phyloP scores from a whole-genome alignment of 306 rosid species.

The Benincasa hispida region DNA sequence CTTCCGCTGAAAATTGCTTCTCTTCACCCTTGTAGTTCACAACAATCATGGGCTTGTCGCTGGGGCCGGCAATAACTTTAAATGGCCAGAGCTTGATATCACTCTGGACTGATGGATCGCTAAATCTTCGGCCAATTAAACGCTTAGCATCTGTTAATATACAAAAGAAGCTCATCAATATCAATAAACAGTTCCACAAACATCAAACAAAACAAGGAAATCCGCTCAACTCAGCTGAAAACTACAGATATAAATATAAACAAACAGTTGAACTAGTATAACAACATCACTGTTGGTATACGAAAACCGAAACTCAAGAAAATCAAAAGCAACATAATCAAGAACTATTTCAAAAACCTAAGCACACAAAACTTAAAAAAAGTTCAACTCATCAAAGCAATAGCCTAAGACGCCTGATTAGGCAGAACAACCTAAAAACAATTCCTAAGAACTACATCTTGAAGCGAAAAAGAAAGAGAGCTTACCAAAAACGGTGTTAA shows the following conservation, averaged over 20 bases:
- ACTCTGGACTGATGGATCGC: slow-evolving; percentile 44
- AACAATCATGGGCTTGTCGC: slow-evolving; percentile 50
- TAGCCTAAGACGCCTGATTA: no score
- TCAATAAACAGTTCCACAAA: neutral
- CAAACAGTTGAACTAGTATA: neutral
- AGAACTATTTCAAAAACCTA: neutral
- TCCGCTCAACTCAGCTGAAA: neutral
- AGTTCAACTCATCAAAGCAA: neutral
- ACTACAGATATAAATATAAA: neutral
- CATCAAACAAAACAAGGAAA: neutral
- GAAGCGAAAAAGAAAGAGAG: no score
- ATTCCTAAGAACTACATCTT: neutral
- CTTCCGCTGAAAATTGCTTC: slow-evolving; percentile 51
- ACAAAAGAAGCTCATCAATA: neutral
- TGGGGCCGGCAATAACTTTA: slow-evolving; percentile 36
- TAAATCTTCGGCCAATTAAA: slow-evolving; percentile 43
- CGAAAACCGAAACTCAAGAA: neutral
- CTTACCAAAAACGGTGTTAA: slow-evolving; percentile 55
- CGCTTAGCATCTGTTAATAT: slow-evolving; percentile 43
- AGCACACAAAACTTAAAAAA: neutral
- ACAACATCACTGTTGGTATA: neutral
- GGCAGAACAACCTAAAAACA: neutral
- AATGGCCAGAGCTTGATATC: slow-evolving; percentile 68
- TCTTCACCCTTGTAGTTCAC: slow-evolving; percentile 52
- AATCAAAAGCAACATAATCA: neutral